These are phyloP conservation scores for Yamadazyma sp. DNA, from an alignment of 805 yeast genomes.

Conservation along the genomic window DNA sequence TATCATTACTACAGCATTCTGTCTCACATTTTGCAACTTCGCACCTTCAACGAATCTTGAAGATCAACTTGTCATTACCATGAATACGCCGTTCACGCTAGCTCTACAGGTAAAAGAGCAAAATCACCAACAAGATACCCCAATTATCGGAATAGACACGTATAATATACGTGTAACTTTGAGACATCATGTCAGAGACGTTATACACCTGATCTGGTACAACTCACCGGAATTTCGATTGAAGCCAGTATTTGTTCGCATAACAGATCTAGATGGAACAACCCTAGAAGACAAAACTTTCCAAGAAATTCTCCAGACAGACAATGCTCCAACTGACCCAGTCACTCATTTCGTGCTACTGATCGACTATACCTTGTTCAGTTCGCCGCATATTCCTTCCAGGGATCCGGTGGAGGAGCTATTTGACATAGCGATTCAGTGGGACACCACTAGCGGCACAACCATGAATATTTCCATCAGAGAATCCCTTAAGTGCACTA, in stretches of 20 bases:
- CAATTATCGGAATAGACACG: constrained; percentile 4
- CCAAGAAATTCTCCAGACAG: constrained; percentile 11
- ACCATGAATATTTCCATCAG: constrained; percentile 14
- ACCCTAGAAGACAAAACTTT: constrained; percentile 15
- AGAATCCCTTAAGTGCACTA: constrained; percentile 23
- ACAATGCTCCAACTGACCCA: constrained; percentile 10
- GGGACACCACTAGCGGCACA: constrained; percentile 14
- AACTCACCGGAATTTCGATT: constrained; percentile 22
- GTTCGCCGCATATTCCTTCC: constrained; percentile 20
- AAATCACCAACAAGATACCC: constrained; percentile 3
- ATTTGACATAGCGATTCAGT: constrained; percentile 23
- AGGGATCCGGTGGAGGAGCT: constrained; percentile 25
- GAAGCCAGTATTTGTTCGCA: constrained; percentile 25
- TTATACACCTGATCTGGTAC: constrained; percentile 30
- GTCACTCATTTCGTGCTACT: constrained; percentile 15
- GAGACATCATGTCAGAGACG: constrained; percentile 23
- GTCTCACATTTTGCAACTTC: no score
- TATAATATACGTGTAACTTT: constrained; percentile 23
- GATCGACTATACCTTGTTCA: constrained; percentile 26
- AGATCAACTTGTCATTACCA: no score
- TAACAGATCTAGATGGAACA: constrained; percentile 3
- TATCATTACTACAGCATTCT: no score
- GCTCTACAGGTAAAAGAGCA: constrained; percentile 11
- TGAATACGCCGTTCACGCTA: constrained; percentile 22
- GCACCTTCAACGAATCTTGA: no score